Evolutionary conservation across 805 yeast species (phyloP), one percentile per base, ranked within the genome.

Genomic region (Grigorovia yakushimaensis): DNA sequence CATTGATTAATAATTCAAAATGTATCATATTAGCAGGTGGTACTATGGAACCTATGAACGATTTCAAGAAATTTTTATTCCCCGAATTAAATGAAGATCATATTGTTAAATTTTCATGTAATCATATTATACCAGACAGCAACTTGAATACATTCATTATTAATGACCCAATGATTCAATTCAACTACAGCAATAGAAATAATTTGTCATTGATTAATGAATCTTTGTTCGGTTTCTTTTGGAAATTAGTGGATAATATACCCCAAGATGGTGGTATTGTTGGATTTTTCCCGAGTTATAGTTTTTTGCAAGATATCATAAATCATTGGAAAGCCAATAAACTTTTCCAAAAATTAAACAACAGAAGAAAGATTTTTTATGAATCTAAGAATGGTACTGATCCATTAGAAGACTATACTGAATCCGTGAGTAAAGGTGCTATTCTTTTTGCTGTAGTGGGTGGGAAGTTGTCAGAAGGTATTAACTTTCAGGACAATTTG

Each of bases 401-500:
- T 21, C 66, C 77, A 0, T 62, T 88, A 15, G 51, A 61, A 1
- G 76, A 73, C 3, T 89, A 83, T 55, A 64, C 80, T 1, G 55
- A 64, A 1, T 58, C 68, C 0, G 71, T 82, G 10, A 13, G 52
- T 2, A 45, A 54, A 2, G 91, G 93, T 1, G 89, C 94, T 0
- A 55, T 84, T 1, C 62, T 89, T 4, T 69, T 91, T 24, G 80
- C 96, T 0, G 95, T 91, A 1, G 95, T 91, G 15, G 96, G 96
- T 1, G 98, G 97, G 0, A 83, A 83, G 58, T 72, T 89, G 67
- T 86, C 95, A 0, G 98, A 89, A 63, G 98, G 98, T 5, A 91
- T 89, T 40, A 89, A 89, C 60, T 89, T 91, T 61, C 77, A 89
- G 10, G 91, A 88, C 58, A 79, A 82, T 38, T 66, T 91, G n/a